Evolutionary conservation across 176 grass and related monocot species (phyloP).

Genomic region (Guadua angustifolia): DNA sequence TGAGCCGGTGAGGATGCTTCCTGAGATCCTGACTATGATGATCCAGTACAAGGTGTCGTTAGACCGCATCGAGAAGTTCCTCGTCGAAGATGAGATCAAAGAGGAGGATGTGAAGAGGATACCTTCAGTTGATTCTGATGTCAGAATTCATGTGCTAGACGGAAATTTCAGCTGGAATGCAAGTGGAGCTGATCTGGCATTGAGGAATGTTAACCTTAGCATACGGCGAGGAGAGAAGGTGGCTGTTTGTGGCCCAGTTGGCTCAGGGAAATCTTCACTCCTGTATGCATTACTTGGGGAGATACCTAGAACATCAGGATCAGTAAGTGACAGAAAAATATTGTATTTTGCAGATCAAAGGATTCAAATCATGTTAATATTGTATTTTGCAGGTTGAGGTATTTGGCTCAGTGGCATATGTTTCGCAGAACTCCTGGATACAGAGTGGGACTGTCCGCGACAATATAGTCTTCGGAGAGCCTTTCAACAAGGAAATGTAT

Average conservation of each 20-base stretch:
- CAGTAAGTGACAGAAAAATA: conserved; percentile 52
- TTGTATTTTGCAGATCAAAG: conserved; percentile 19
- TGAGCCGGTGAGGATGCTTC: conserved; percentile 83
- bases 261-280: conserved; percentile 87
- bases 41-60: conserved; percentile 91
- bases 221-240: conserved; percentile 69
- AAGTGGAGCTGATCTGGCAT: conserved; percentile 46
- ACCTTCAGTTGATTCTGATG: conserved; percentile 34
- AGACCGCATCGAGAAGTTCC: conserved; percentile 74
- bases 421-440: conserved; percentile 92
- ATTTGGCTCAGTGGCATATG: conserved; percentile 77
- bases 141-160: conserved; percentile 52
- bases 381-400: conserved; percentile 67
- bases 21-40: conserved; percentile 76
- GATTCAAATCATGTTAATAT: neutral
- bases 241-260: conserved; percentile 80
- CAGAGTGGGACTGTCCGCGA: conserved; percentile 86
- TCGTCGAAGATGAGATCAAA: conserved; percentile 86
- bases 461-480: conserved; percentile 90
- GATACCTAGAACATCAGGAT: conserved; percentile 77
- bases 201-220: conserved; percentile 62
- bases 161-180: conserved; percentile 71
- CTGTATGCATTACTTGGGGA: conserved; percentile 82
- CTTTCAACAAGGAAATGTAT: conserved; percentile 63
- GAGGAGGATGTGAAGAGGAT: conserved; percentile 57